Evolutionary conservation across 208 protist genomes (phyloP).

Genomic region (Crithidia brevicula): DNA sequence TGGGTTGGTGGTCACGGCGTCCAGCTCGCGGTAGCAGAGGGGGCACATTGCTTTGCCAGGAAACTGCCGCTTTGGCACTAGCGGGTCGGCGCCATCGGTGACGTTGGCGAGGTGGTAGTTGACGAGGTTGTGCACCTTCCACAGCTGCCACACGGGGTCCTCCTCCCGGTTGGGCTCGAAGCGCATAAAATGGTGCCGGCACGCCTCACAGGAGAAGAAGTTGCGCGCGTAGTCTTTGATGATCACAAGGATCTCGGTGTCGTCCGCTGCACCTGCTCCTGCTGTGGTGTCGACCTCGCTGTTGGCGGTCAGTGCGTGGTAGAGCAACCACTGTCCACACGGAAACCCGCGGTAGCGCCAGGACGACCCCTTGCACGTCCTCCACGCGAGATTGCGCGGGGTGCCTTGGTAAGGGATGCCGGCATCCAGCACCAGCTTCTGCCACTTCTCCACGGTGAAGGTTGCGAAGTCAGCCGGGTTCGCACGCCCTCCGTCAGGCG

Average conservation of each 20-base stretch:
- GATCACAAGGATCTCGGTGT: conserved; percentile 29
- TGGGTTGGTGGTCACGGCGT: neutral
- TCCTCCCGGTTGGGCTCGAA: conserved; percentile 35
- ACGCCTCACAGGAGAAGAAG: conserved; percentile 68
- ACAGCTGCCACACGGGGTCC: conserved; percentile 59
- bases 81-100: conserved; percentile 43
- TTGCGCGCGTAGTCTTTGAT: conserved; percentile 64
- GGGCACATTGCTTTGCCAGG: conserved; percentile 37
- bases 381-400: conserved; percentile 50
- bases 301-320: conserved; percentile 62
- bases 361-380: conserved; percentile 60
- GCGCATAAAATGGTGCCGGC: conserved; percentile 60
- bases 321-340: conserved; percentile 80
- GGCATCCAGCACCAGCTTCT: conserved; percentile 42
- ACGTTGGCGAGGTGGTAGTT: conserved; percentile 49
- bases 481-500: neutral
- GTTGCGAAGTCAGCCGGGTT: neutral
- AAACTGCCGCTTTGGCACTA: conserved; percentile 70
- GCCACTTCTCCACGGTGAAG: conserved; percentile 40
- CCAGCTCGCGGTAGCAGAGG: conserved; percentile 26
- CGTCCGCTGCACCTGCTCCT: neutral
- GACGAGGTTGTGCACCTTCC: conserved; percentile 76
- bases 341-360: conserved; percentile 69
- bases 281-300: neutral
- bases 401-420: conserved; percentile 56